phyloP scores from a whole-genome alignment of 2,329 filamentous ascomycete genomes.

The Fusarium praegraminearum region DNA sequence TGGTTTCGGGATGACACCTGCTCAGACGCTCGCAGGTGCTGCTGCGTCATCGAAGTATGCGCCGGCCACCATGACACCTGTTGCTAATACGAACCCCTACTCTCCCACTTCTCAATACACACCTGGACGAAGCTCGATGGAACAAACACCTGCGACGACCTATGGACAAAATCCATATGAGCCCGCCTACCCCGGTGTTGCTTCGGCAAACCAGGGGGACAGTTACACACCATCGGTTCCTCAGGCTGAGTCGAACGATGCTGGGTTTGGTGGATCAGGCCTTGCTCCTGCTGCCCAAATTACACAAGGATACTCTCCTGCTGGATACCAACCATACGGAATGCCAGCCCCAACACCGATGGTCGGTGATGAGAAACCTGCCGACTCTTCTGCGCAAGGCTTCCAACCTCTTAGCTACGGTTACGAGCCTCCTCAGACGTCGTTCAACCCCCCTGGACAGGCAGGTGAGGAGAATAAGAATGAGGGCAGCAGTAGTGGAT shows the following conservation, averaged over 20 bases:
- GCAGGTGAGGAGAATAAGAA: conserved; percentile 30
- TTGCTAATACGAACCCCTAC: conserved; percentile 46
- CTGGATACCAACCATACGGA: conserved; percentile 49
- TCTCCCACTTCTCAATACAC: conserved; percentile 64
- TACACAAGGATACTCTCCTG: conserved; percentile 33
- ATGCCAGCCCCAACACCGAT: conserved; percentile 41
- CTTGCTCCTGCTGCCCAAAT: conserved; percentile 46
- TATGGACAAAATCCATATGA: conserved; percentile 54
- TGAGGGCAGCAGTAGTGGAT: conserved; percentile 58
- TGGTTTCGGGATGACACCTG: conserved; percentile 47
- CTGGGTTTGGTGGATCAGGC: conserved; percentile 22
- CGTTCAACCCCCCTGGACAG: conserved; percentile 35
- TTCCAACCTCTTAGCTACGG: conserved; percentile 64
- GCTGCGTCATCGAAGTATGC: conserved; percentile 57
- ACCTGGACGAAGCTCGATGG: conserved; percentile 51
- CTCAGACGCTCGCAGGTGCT: conserved; percentile 52
- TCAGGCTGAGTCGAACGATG: conserved; percentile 24
- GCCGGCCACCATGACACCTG: conserved; percentile 41
- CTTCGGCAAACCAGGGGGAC: conserved; percentile 24
- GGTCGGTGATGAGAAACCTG: conserved; percentile 18
- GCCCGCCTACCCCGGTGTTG: conserved; percentile 45
- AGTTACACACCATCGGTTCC: conserved; percentile 39
- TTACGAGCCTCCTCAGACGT: conserved; percentile 62
- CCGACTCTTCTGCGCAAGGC: conserved; percentile 45
- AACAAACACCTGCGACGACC: conserved; percentile 50